These are phyloP conservation scores for Hibiscus trionum DNA, from an alignment of 345 rosid species.

Conservation along the genomic window DNA sequence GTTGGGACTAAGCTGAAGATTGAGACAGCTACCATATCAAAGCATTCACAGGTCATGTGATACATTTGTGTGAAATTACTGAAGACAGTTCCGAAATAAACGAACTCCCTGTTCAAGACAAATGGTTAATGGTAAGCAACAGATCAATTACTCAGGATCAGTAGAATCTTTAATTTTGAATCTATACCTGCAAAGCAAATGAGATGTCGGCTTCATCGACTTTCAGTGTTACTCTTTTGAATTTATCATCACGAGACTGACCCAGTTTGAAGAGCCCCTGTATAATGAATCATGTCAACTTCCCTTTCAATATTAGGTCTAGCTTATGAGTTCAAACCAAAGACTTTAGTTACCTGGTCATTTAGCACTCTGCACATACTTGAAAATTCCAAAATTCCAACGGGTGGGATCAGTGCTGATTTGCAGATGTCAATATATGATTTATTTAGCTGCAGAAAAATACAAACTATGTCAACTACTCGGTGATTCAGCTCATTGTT, in stretches of 20 bases:
- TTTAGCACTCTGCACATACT: slow-evolving; percentile 71
- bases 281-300: slow-evolving; percentile 4
- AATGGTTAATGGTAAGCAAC: neutral
- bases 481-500: neutral
- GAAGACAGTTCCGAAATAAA: slow-evolving; percentile 79
- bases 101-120: slow-evolving; percentile 61
- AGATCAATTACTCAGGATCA: neutral
- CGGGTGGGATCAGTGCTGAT: slow-evolving; percentile 57
- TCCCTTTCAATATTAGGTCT: neutral
- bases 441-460: slow-evolving; percentile 58
- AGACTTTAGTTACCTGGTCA: slow-evolving; percentile 57
- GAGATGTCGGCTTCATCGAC: slow-evolving; percentile 68
- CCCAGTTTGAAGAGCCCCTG: slow-evolving; percentile 80
- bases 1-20: neutral
- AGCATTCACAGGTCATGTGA: neutral
- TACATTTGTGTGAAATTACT: slow-evolving; percentile 15
- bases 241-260: slow-evolving; percentile 59
- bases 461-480: neutral
- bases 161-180: neutral
- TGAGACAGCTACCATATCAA: neutral
- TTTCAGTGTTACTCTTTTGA: slow-evolving; percentile 58
- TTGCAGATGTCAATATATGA: slow-evolving; percentile 62
- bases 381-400: slow-evolving; percentile 54
- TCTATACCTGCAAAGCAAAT: slow-evolving; percentile 75
- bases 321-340: neutral